These are phyloP conservation scores for Ilyonectria mors-panacis DNA, from an alignment of 2,329 filamentous ascomycete genomes.

Conservation along the genomic window DNA sequence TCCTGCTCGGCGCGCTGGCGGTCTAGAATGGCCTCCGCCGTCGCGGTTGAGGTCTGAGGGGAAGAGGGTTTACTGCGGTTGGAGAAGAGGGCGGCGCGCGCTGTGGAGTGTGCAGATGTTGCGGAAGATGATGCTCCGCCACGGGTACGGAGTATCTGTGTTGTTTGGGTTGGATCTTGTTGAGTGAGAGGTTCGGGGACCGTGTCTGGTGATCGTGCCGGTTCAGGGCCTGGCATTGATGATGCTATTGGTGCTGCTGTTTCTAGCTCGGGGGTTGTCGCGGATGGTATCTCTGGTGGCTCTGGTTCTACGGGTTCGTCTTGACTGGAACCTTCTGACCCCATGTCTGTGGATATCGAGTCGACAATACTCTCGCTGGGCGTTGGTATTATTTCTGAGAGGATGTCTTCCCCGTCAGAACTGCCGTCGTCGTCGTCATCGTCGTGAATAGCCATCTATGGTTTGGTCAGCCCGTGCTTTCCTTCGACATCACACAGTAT, in stretches of 20 bases:
- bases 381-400: slow-evolving; percentile 69
- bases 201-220: slow-evolving; percentile 26
- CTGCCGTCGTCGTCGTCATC: slow-evolving; percentile 58
- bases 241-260: slow-evolving; percentile 13
- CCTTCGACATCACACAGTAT: not conserved
- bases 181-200: slow-evolving; percentile 30
- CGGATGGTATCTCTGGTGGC: slow-evolving; percentile 60
- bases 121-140: slow-evolving; percentile 40
- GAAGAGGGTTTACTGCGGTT: slow-evolving; percentile 55
- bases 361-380: slow-evolving; percentile 66
- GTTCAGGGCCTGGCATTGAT: slow-evolving; percentile 23
- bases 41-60: slow-evolving; percentile 61
- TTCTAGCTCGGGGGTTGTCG: slow-evolving; percentile 31
- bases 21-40: slow-evolving; percentile 80
- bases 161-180: slow-evolving; percentile 51
- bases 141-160: slow-evolving; percentile 55
- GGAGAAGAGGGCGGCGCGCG: slow-evolving; percentile 63
- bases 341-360: slow-evolving; percentile 52
- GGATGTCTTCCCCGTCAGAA: slow-evolving; percentile 70
- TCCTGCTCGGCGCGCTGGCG: slow-evolving; percentile 88
- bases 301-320: slow-evolving; percentile 57
- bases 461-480: slow-evolving; percentile 27
- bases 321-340: slow-evolving; percentile 39
- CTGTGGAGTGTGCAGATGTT: slow-evolving; percentile 51
- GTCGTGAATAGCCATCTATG: slow-evolving; percentile 52